Conservation (phyloP, 805 yeast species). For the Pichia insulana region DNA sequence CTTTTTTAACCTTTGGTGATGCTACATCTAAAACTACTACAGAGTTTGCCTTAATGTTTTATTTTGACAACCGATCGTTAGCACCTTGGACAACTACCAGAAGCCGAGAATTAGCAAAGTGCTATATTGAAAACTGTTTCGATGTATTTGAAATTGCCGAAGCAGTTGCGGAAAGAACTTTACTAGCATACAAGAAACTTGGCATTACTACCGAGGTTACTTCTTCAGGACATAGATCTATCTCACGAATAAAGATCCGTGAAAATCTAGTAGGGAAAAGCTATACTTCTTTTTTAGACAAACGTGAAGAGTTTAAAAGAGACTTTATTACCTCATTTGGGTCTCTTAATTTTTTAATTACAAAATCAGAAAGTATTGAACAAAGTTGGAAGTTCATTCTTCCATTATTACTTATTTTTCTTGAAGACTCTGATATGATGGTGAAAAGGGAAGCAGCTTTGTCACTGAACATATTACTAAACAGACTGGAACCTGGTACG, state of each 20-base stretch:
- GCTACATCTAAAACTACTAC: background rate
- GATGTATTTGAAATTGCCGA: background rate
- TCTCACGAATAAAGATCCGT: conserved; percentile 5
- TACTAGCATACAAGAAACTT: background rate
- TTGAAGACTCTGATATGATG: conserved; percentile 24
- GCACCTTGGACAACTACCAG: conserved; percentile 1
- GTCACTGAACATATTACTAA: conserved; percentile 5
- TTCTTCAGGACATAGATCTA: conserved; percentile 4
- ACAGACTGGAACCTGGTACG: conserved; percentile 2
- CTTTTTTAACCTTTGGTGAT: no score
- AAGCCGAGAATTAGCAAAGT: background rate
- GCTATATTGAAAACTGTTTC: background rate
- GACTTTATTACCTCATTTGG: conserved; percentile 10
- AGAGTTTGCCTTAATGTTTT: conserved; percentile 2
- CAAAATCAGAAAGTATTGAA: conserved; percentile 10
- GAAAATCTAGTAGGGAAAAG: conserved; percentile 10
- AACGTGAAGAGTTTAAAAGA: conserved; percentile 16
- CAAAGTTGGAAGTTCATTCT: conserved; percentile 20
- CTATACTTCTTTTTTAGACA: conserved; percentile 12
- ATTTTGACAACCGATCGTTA: background rate
- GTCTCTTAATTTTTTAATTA: conserved; percentile 1
- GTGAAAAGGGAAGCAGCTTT: conserved; percentile 20
- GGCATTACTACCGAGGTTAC: conserved; percentile 4
- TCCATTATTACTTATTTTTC: conserved; percentile 20
- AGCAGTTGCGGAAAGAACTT: background rate